Conservation (phyloP, 805 yeast species). For the Candida pini region DNA sequence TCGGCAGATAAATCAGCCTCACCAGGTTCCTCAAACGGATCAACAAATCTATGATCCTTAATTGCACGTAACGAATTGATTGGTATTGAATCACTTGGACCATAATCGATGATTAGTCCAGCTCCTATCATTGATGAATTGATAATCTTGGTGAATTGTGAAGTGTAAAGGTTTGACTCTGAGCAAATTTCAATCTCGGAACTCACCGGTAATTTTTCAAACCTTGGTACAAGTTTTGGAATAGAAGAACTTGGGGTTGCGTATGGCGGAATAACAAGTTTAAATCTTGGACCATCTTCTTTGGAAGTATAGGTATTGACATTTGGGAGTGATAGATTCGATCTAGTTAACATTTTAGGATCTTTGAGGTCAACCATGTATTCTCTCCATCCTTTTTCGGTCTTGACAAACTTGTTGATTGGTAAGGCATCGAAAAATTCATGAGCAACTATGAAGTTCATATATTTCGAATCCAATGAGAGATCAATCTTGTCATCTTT, state of each 20-base stretch:
- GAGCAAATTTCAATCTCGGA: slow-evolving; percentile 70
- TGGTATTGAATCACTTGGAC: slow-evolving; percentile 56
- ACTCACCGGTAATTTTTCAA: slow-evolving; percentile 44
- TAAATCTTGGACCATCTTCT: slow-evolving; percentile 35
- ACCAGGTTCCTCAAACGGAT: slow-evolving; percentile 74
- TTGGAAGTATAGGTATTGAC: slow-evolving; percentile 12
- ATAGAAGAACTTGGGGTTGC: slow-evolving; percentile 59
- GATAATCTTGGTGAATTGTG: slow-evolving; percentile 41
- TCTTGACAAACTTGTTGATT: slow-evolving; percentile 58
- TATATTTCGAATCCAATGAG: slow-evolving; percentile 16
- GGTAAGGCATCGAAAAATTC: slow-evolving; percentile 89
- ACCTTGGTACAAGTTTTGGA: slow-evolving; percentile 48
- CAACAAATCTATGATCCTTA: slow-evolving; percentile 62
- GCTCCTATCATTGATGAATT: slow-evolving; percentile 44
- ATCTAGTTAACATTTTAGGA: slow-evolving; percentile 7
- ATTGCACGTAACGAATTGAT: slow-evolving; percentile 72
- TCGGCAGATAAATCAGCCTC: slow-evolving; percentile 77
- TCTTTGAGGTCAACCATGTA: slow-evolving; percentile 52
- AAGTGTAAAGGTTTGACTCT: slow-evolving; percentile 56
- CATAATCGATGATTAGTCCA: slow-evolving; percentile 74
- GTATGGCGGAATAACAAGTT: slow-evolving; percentile 49
- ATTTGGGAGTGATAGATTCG: slow-evolving; percentile 14
- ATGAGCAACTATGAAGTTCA: slow-evolving; percentile 72
- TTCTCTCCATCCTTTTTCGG: slow-evolving; percentile 75
- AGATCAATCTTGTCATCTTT: slow-evolving; percentile 47